Conservation (phyloP, 2,329 filamentous ascomycete genomes). For the Aspergillus sp. region DNA sequence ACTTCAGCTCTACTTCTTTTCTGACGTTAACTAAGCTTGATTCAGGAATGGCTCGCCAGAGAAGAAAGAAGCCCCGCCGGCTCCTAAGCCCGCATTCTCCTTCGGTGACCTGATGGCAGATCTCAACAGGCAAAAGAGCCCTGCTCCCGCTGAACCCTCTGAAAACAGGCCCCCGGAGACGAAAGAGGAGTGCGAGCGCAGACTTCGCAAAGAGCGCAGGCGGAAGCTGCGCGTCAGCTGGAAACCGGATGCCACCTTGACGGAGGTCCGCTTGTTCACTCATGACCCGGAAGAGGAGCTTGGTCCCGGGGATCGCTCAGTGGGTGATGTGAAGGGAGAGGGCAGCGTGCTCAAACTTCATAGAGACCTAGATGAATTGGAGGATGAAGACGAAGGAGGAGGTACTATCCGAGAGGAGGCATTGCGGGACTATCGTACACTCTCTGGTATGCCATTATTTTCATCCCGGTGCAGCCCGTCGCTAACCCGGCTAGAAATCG, state of each 20-base stretch:
- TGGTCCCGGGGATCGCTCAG: conserved; percentile 49
- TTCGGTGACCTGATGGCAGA: conserved; percentile 43
- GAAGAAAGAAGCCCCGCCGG: conserved; percentile 25
- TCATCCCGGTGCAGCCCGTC: not conserved
- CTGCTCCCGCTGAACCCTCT: conserved; percentile 41
- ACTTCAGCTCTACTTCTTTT: not conserved
- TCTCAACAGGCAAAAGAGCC: conserved; percentile 48
- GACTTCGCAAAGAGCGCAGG: conserved; percentile 52
- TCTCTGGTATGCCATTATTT: conserved; percentile 23
- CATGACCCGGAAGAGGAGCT: conserved; percentile 56
- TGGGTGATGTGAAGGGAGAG: conserved; percentile 50
- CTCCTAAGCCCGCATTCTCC: conserved; percentile 37
- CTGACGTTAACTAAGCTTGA: conserved; percentile 8
- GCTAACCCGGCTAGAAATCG: conserved; percentile 25
- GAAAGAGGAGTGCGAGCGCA: conserved; percentile 49
- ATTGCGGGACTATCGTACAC: conserved; percentile 24
- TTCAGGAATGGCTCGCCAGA: conserved; percentile 17
- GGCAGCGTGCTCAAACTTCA: conserved; percentile 42
- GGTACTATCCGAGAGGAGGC: conserved; percentile 35
- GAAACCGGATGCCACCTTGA: conserved; percentile 49
- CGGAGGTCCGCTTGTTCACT: conserved; percentile 49
- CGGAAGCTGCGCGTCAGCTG: conserved; percentile 53
- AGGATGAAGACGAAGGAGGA: conserved; percentile 50
- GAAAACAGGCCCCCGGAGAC: conserved; percentile 49
- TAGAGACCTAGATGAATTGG: conserved; percentile 47